Base-by-base conservation (phyloP, 2,329 filamentous ascomycete genomes). In the Huntiella moniliformis region DNA sequence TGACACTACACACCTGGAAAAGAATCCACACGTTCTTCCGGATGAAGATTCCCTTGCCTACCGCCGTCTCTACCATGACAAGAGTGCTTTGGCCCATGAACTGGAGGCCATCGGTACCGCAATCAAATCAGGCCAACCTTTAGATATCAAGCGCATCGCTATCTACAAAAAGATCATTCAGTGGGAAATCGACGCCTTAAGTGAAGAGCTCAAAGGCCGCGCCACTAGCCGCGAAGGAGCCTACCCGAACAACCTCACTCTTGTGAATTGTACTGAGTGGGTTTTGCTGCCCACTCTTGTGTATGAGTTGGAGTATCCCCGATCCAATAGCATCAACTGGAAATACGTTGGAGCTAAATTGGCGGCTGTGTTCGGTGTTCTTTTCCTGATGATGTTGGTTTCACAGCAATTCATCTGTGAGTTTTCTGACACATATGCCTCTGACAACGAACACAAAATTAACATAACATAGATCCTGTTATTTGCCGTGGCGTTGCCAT, bases 361-460 rank as follows among this genome's bases (percentile, higher is more conserved):
- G 1, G 66, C 68, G 1, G 82, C 82, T 2, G 79, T 77, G 12
- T 71, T 86, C 49, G 82, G 82, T 5, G 67, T 82, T 47, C 73
- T 86, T 35, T 77, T 79, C 54, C 74, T 85, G 51, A 87, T 87
- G 82, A 79, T 84, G 51, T 74, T 84, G 56, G 67, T 87, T 44
- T 80, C 77, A 0, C 81, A 87, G 61, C 71, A 77, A 16, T 83
- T 74, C 54, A 84, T 87, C 52, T 86, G 62, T 63, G 45, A 50
- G 59, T 50, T 11, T 3, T 6, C 15, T 13, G 15, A 16, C 15
- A 12, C 7, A 2, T 41, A 5, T 13, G 3, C 11, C 15, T 41
- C 11, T 41, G 11, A 28, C 22, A 8, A 28, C 7, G 22, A 28
- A 28, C 22, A 28, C 2, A 28, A 28, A 28, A 5, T 8, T 28